Conservation (phyloP, 2,329 filamentous ascomycete species). For the Blumeria hordei region DNA sequence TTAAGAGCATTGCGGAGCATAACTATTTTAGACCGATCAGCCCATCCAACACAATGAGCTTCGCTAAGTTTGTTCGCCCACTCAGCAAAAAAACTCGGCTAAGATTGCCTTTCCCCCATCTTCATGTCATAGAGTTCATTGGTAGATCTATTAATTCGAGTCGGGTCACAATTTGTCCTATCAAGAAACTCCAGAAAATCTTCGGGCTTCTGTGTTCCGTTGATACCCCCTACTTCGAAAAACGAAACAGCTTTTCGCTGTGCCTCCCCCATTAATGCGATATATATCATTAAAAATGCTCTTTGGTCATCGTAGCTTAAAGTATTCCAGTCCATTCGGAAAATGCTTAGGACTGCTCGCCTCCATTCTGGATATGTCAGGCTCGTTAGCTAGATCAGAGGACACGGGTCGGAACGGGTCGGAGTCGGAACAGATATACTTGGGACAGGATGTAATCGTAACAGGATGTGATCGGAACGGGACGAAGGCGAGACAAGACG, state of each 20-base stretch:
- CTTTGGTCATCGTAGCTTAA: too few species aligned
- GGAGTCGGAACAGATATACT: too few species aligned
- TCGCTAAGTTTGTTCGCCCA: neutral
- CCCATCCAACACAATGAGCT: neutral
- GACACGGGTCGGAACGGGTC: too few species aligned
- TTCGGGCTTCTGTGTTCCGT: neutral
- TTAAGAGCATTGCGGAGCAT: neutral
- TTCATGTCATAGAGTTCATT: neutral
- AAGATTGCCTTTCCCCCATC: neutral
- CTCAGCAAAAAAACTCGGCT: neutral
- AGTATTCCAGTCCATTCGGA: too few species aligned
- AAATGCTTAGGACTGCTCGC: too few species aligned
- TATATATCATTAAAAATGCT: too few species aligned
- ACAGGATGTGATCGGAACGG: too few species aligned
- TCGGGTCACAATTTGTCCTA: neutral
- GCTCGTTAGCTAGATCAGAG: too few species aligned
- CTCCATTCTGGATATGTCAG: too few species aligned
- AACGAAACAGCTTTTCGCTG: neutral
- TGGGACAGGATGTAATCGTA: too few species aligned
- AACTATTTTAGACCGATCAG: neutral
- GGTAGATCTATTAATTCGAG: neutral
- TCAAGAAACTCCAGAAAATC: neutral
- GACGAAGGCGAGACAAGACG: too few species aligned
- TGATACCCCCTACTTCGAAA: neutral
- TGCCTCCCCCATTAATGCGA: neutral